These are phyloP conservation scores for Rhizoclosmatium sp. DNA, from an alignment of 192 early-diverging fungal genomes.

Conservation along the genomic window DNA sequence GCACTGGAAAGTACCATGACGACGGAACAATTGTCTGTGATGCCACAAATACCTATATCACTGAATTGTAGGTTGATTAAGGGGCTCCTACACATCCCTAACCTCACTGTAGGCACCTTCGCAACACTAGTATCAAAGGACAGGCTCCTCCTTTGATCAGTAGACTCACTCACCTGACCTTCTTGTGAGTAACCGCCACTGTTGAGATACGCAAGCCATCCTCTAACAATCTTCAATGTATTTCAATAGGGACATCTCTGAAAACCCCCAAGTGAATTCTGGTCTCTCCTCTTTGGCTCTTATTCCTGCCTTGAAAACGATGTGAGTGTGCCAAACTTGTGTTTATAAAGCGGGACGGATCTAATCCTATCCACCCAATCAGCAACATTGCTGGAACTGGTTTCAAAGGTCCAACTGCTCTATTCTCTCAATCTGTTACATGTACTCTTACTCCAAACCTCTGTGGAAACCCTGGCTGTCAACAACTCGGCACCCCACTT, in stretches of 20 bases:
- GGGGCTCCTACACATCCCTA: background rate
- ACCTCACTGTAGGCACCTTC: background rate
- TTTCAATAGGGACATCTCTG: conserved; percentile 19
- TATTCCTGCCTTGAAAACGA: background rate
- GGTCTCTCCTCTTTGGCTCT: conserved; percentile 15
- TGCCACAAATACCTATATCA: background rate
- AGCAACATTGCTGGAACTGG: conserved; percentile 15
- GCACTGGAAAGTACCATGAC: background rate
- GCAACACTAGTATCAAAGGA: background rate
- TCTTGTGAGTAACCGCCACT: background rate
- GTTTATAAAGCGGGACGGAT: too few relatives aligned
- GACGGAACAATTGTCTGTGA: conserved; percentile 8
- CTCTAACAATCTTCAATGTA: background rate
- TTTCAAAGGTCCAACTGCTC: conserved; percentile 3
- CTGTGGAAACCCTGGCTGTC: conserved; percentile 25
- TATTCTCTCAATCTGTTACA: background rate
- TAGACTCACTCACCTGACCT: background rate
- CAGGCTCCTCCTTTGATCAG: conserved; percentile 5
- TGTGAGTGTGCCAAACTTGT: conserved; percentile 8
- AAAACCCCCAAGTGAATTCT: background rate
- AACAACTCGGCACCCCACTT: background rate
- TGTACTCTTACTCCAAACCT: background rate
- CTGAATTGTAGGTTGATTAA: background rate
- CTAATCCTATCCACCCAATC: too few relatives aligned
- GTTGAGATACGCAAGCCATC: background rate